A percentile compares a stretch with the other conserved stretches of the same genome.
Conservation (phyloP, 164 flowering plant species). For the Aristolochia fimbriata region DNA sequence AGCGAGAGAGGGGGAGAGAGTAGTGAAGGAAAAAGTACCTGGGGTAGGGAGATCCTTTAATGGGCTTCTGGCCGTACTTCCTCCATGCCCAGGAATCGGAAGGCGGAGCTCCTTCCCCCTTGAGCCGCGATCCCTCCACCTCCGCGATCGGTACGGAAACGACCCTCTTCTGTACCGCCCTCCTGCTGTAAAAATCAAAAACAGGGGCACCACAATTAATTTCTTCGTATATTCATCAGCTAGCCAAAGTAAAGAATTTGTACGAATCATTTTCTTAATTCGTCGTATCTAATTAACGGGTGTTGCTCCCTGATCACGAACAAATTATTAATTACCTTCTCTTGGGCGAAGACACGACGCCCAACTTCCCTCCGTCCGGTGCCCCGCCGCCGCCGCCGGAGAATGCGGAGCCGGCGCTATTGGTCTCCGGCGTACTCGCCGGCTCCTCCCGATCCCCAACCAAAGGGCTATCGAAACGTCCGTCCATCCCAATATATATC, state of each 20-base stretch:
- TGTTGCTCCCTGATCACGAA: not conserved
- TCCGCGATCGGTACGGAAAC: slow-evolving; percentile 66
- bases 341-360: slow-evolving; percentile 35
- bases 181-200: slow-evolving; percentile 31
- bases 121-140: slow-evolving; percentile 45
- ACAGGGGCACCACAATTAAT: no score
- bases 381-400: slow-evolving; percentile 3
- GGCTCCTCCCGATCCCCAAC: slow-evolving; percentile 30
- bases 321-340: slow-evolving; percentile 58
- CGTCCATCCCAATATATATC: slow-evolving; percentile 39
- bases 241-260: not conserved
- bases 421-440: slow-evolving; percentile 28
- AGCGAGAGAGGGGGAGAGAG: no score
- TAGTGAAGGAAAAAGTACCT: slow-evolving; percentile 23
- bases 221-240: not conserved
- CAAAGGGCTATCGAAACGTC: slow-evolving; percentile 26
- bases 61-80: slow-evolving; percentile 94
- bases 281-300: no score
- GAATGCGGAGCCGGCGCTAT: slow-evolving; percentile 22
- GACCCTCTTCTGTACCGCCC: slow-evolving; percentile 54
- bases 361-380: slow-evolving; percentile 22
- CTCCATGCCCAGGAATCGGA: slow-evolving; percentile 93
- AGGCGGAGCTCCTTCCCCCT: slow-evolving; percentile 62
- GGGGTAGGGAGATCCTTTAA: slow-evolving; percentile 89
- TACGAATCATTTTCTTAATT: not conserved